These are phyloP conservation scores for Lyophyllum atratum DNA, from an alignment of 768 basidiomycete species.

Conservation along the genomic window DNA sequence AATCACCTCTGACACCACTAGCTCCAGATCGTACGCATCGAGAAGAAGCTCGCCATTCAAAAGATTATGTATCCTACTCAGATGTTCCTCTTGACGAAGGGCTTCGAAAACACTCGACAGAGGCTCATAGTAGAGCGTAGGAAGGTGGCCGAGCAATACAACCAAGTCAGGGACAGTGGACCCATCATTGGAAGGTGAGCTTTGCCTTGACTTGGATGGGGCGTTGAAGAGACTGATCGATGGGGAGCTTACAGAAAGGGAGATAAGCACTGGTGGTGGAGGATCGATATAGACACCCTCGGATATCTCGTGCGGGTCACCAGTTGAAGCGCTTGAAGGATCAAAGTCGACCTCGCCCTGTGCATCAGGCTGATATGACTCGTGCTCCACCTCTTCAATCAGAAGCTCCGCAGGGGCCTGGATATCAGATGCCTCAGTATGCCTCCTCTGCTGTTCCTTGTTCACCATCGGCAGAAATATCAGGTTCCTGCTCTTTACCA, in stretches of 20 bases:
- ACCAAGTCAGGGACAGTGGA: slow-evolving; percentile 22
- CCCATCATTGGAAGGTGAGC: slow-evolving; percentile 24
- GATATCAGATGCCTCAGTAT: neutral
- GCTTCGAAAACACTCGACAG: slow-evolving; percentile 70
- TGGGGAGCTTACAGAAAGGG: slow-evolving; percentile 39
- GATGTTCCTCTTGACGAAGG: slow-evolving; percentile 60
- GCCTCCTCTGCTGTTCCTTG: neutral
- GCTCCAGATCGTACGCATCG: slow-evolving; percentile 69
- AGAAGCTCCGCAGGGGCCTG: neutral
- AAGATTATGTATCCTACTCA: slow-evolving; percentile 47
- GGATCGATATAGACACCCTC: slow-evolving; percentile 76
- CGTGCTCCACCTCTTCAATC: neutral
- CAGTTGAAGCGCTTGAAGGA: slow-evolving; percentile 18
- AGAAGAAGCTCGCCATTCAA: slow-evolving; percentile 65
- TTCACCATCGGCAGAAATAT: neutral
- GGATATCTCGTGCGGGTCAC: slow-evolving; percentile 60
- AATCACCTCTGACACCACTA: slow-evolving; percentile 66
- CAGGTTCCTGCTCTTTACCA: neutral
- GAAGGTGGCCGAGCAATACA: slow-evolving; percentile 62
- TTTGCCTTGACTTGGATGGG: slow-evolving; percentile 31
- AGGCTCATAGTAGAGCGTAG: slow-evolving; percentile 79
- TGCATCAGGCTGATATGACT: neutral
- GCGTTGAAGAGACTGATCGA: slow-evolving; percentile 59
- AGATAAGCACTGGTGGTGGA: slow-evolving; percentile 67
- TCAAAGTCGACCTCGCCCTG: slow-evolving; percentile 10